These are phyloP conservation scores for Phytophthora europaea DNA, from an alignment of 352 stramenopile genomes.

Conservation along the genomic window DNA sequence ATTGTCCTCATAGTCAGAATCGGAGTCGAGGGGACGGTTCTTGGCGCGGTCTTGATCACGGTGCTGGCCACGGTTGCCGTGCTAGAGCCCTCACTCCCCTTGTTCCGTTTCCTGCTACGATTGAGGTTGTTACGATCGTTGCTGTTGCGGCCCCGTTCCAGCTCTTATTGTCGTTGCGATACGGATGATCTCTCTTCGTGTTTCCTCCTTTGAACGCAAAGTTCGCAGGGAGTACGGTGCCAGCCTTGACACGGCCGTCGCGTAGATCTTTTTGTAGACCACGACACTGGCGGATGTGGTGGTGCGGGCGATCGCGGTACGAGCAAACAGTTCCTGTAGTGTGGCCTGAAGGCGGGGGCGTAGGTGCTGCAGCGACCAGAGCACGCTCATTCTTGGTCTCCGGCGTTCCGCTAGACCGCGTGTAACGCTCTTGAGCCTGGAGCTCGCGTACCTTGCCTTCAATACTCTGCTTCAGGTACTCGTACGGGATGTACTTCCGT, in stretches of 20 bases:
- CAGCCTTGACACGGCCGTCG: neutral
- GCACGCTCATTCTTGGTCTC: neutral
- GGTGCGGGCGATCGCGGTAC: too few relatives aligned
- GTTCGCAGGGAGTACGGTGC: conserved; percentile 5
- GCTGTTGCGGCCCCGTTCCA: neutral
- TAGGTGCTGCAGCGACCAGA: neutral
- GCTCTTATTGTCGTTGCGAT: conserved; percentile 1
- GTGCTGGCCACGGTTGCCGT: neutral
- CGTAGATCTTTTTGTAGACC: too few relatives aligned
- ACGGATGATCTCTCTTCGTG: conserved; percentile 4
- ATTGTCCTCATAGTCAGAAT: neutral
- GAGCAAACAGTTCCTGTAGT: too few relatives aligned
- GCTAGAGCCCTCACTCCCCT: too few relatives aligned
- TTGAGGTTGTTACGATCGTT: neutral
- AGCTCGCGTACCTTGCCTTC: neutral
- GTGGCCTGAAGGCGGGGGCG: too few relatives aligned
- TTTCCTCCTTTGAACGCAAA: conserved; percentile 8
- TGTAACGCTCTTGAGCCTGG: neutral
- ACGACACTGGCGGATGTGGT: too few relatives aligned
- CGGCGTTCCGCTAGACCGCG: neutral
- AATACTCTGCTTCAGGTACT: too few relatives aligned
- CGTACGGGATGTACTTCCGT: too few relatives aligned
- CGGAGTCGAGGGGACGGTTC: neutral
- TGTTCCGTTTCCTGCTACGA: too few relatives aligned
- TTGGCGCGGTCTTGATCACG: neutral